phyloP scores from a whole-genome alignment of 345 rosid species.

The Eucalyptus urophylla region DNA sequence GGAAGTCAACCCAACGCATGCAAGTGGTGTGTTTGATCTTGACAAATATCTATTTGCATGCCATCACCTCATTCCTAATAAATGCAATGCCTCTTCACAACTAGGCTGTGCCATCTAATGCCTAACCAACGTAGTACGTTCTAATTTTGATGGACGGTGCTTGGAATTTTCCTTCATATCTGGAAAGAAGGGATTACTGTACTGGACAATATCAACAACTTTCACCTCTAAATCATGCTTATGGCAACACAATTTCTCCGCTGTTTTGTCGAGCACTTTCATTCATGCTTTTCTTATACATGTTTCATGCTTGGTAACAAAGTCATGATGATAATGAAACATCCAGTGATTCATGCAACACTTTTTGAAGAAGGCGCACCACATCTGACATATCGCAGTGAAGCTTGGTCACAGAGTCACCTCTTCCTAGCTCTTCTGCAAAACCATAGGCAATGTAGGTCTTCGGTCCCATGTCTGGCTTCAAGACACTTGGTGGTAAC shows the following conservation, averaged over 20 bases:
- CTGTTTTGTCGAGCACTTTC: background rate
- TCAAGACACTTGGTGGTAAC: slow-evolving; percentile 45
- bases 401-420: slow-evolving; percentile 90
- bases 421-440: slow-evolving; percentile 77
- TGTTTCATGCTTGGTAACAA: background rate
- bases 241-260: background rate
- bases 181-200: background rate
- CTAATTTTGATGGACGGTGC: too few species aligned
- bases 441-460: slow-evolving; percentile 83
- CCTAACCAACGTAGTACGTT: too few species aligned
- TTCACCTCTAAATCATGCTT: background rate
- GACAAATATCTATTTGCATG: too few species aligned
- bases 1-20: too few species aligned
- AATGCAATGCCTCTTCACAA: too few species aligned
- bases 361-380: slow-evolving; percentile 17
- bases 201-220: background rate
- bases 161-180: too few species aligned
- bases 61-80: too few species aligned
- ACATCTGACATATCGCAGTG: slow-evolving; percentile 92
- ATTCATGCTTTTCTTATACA: background rate
- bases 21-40: too few species aligned
- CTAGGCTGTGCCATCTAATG: too few species aligned
- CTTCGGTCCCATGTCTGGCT: slow-evolving; percentile 93
- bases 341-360: background rate
- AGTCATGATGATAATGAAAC: background rate